Evolutionary conservation across 2,329 filamentous ascomycete genomes (phyloP), one percentile per base, ranked within the genome.

Genomic region (Phialophora expanda): DNA sequence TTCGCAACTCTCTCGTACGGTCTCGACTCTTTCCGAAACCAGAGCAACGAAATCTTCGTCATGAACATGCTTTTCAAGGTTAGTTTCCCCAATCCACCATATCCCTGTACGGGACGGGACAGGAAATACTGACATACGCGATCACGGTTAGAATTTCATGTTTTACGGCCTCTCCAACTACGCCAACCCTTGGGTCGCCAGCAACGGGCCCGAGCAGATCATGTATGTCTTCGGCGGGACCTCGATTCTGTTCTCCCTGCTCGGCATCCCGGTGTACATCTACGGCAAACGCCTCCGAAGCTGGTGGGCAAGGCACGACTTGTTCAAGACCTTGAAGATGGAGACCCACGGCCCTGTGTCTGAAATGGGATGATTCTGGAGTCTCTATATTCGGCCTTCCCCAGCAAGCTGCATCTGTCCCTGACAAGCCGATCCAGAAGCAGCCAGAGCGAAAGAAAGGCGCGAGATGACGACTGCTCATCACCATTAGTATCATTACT

Each of bases 61-160:
- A 74, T 74, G 73, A 74, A 73, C 62, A 74, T 74, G 72, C 63
- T 74, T 14, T 73, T 73, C 69, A 73, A 72, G 67, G 66, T 70
- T 50, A 34, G 69, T 53, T 20, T 24, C 8, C n/a, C 24, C 24
- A 56, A 53, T 24, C 38, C 17, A n/a, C 3, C 5, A 20, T 9
- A 24, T 56, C 58, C 20, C 24, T 34, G 1, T 30, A 24, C 30
- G 30, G 30, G 30, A 32, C 30, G 2, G 2, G 30, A 32, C 30
- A 12, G 6, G 14, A 54, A 12, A 9, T 46, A 20, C 12, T 22
- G 22, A 46, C 14, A 28, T 62, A 26, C 34, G 20, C 8, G 5
- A 26, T 59, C 22, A 4, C n/a, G 8, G 12, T 28, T 51, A 74
- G 73, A 75, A 75, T 59, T 75, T 74, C 69, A 70, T 75, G 66